Percentiles rank a stretch among this genome's conserved stretches.
phyloP scores from a whole-genome alignment of 2,329 filamentous ascomycete genomes.

The Paecilomyces dactylethromorphus region DNA sequence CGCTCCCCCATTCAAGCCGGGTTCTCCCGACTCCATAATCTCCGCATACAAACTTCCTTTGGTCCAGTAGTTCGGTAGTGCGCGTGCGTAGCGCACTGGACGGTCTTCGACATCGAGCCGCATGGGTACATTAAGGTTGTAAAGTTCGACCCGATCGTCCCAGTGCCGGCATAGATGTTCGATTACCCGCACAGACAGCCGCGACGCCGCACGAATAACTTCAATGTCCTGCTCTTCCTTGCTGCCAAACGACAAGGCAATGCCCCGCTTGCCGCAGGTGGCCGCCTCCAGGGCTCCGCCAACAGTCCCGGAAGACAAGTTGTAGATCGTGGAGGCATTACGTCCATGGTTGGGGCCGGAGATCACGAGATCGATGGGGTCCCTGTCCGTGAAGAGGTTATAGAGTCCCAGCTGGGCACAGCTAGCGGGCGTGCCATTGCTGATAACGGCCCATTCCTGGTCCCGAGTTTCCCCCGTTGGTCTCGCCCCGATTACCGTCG shows the following conservation, averaged over 20 bases:
- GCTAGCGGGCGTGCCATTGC: slow-evolving; percentile 69
- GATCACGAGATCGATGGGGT: slow-evolving; percentile 65
- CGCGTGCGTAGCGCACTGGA: slow-evolving; percentile 67
- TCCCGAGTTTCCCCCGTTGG: slow-evolving; percentile 24
- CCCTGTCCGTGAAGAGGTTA: slow-evolving; percentile 64
- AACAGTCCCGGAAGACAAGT: slow-evolving; percentile 67
- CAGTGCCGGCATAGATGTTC: slow-evolving; percentile 68
- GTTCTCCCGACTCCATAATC: slow-evolving; percentile 53
- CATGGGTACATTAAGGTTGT: slow-evolving; percentile 80
- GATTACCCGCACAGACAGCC: slow-evolving; percentile 65
- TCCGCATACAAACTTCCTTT: slow-evolving; percentile 74
- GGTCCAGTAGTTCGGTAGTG: slow-evolving; percentile 83
- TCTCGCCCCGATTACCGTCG: slow-evolving; percentile 9
- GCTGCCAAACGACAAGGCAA: slow-evolving; percentile 82
- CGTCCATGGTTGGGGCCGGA: slow-evolving; percentile 73
- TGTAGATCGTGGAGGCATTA: slow-evolving; percentile 72
- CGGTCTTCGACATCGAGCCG: slow-evolving; percentile 61
- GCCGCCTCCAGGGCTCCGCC: slow-evolving; percentile 70
- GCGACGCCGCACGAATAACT: slow-evolving; percentile 67
- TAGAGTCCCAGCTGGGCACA: slow-evolving; percentile 72
- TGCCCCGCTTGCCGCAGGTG: slow-evolving; percentile 58
- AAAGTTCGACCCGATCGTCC: slow-evolving; percentile 66
- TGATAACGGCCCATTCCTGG: slow-evolving; percentile 65
- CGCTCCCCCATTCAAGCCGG: slow-evolving; percentile 52
- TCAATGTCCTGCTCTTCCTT: slow-evolving; percentile 67